Percentiles rank a stretch among this genome's conserved stretches.
Evolutionary conservation across 2,329 filamentous ascomycete species (phyloP).

Genomic region (Claviceps monticola): DNA sequence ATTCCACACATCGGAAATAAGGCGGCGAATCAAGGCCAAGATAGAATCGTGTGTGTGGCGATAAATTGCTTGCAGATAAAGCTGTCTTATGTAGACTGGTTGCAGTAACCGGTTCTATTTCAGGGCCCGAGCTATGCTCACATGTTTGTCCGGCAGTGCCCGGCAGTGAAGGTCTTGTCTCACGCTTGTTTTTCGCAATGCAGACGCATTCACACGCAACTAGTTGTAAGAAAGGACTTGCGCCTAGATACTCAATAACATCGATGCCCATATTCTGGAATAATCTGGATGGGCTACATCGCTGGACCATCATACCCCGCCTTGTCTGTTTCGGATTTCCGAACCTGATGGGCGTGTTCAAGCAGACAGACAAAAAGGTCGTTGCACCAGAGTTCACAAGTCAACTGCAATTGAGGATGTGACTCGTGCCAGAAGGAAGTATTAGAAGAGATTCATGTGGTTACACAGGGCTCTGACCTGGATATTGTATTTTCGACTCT

Average conservation of each 20-base stretch:
- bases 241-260: not conserved
- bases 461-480: too few species aligned
- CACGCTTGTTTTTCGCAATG: not conserved
- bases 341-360: not conserved
- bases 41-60: not conserved
- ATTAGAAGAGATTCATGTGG: not conserved
- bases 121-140: not conserved
- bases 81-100: too few species aligned
- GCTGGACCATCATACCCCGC: not conserved
- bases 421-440: not conserved
- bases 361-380: too few species aligned
- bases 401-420: not conserved
- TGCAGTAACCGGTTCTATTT: not conserved
- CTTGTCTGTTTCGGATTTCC: not conserved
- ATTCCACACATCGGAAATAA: not conserved
- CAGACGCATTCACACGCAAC: not conserved
- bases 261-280: not conserved
- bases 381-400: not conserved
- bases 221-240: not conserved
- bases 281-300: not conserved
- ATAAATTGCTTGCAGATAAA: not conserved
- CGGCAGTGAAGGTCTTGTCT: not conserved
- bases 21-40: not conserved
- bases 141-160: not conserved
- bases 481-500: too few species aligned